Conservation (phyloP, 805 yeast species). For the Ogataea pini region DNA sequence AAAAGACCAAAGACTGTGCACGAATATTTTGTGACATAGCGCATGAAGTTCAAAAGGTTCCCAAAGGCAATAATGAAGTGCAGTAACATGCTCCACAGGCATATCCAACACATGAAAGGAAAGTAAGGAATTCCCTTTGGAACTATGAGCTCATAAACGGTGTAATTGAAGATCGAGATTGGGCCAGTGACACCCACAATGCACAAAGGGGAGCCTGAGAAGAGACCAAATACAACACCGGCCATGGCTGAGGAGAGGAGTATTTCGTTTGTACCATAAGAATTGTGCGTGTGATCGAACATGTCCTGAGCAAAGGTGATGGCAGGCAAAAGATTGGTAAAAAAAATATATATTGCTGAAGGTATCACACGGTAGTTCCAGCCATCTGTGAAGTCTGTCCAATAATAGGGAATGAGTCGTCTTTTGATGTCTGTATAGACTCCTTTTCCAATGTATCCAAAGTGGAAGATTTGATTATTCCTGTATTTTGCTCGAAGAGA, state of each 20-base stretch:
- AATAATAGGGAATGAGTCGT: conserved; percentile 62
- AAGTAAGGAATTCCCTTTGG: conserved; percentile 61
- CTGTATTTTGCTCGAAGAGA: conserved; percentile 9
- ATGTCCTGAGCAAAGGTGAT: conserved; percentile 95
- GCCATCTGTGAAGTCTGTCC: conserved; percentile 81
- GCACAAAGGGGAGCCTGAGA: conserved; percentile 89
- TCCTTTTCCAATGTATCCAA: conserved; percentile 46
- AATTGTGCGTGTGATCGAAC: conserved; percentile 85
- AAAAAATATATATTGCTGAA: conserved; percentile 75
- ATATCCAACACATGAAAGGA: conserved; percentile 95
- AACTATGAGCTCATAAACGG: conserved; percentile 71
- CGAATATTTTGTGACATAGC: conserved; percentile 74
- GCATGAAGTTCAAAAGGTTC: conserved; percentile 67
- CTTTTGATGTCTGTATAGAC: conserved; percentile 50
- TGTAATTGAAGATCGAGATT: conserved; percentile 85
- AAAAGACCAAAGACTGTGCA: conserved; percentile 94
- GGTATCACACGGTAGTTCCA: conserved; percentile 87
- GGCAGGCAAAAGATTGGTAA: conserved; percentile 90
- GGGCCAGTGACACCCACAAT: conserved; percentile 99
- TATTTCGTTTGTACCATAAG: conserved; percentile 92
- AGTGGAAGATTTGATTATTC: conserved; percentile 24
- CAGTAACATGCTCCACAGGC: conserved; percentile 84
- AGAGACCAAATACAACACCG: conserved; percentile 82
- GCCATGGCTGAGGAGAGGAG: conserved; percentile 82
- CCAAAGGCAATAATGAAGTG: conserved; percentile 72